Conservation (phyloP, 768 basidiomycete genomes). For the Pulveroboletus sp. region DNA sequence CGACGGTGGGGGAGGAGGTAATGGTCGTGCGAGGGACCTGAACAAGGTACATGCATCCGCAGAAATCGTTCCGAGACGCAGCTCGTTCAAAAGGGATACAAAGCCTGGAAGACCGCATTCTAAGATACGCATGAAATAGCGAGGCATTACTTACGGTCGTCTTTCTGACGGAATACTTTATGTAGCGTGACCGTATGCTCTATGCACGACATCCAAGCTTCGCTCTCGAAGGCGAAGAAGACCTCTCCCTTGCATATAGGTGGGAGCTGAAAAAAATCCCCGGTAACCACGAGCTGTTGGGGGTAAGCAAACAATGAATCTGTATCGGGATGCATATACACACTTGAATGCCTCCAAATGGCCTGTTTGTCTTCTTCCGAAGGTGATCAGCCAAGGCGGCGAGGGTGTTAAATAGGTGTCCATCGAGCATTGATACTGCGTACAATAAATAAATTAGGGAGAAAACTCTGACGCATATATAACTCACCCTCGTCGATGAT, state of each 20-base stretch:
- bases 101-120: slow-evolving; percentile 43
- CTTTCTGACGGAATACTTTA: slow-evolving; percentile 75
- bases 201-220: slow-evolving; percentile 41
- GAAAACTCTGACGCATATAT: too few relatives aligned
- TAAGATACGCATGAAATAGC: not conserved
- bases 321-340: not conserved
- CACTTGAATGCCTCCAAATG: slow-evolving; percentile 69
- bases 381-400: slow-evolving; percentile 47
- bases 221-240: slow-evolving; percentile 66
- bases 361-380: slow-evolving; percentile 44
- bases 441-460: not conserved
- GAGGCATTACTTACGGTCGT: slow-evolving; percentile 44
- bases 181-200: slow-evolving; percentile 60
- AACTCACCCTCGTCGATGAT: slow-evolving; percentile 62
- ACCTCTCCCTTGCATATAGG: slow-evolving; percentile 45
- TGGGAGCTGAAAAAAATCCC: slow-evolving; percentile 59
- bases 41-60: slow-evolving; percentile 45
- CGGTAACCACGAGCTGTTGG: slow-evolving; percentile 46
- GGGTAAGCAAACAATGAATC: not conserved
- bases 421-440: slow-evolving; percentile 73
- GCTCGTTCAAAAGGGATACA: slow-evolving; percentile 70
- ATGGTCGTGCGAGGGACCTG: slow-evolving; percentile 37
- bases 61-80: slow-evolving; percentile 59
- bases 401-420: slow-evolving; percentile 55
- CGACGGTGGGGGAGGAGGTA: slow-evolving; percentile 20